Base-by-base conservation (phyloP, 2,329 filamentous ascomycete genomes). In the Hypoxylon sp. region DNA sequence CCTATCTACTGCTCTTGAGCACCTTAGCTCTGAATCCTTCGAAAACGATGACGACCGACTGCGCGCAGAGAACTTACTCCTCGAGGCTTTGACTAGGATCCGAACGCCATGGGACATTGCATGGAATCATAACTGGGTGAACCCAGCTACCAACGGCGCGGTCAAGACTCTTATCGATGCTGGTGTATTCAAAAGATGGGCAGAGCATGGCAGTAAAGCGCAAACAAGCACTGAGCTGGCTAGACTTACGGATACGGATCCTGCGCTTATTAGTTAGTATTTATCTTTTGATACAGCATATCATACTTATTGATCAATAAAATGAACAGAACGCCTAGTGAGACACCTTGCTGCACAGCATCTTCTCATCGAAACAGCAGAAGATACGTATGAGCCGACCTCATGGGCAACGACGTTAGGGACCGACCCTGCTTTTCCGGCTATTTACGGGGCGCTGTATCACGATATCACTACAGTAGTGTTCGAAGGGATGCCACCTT, bases 121-220 rank as follows among this genome's bases (percentile, higher is more conserved):
- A 2, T 81, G 79, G 78, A 78, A 80, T 17, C 79, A 82, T 27
- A 76, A 74, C 31, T 80, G 80, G 76, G 76, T 77, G 5, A 79
- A 75, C 32, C 66, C 67, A 1, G 73, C 75, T 0, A 80, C 78
- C n/a, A 76, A 77, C 46, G 76, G 76, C 2, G 75, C 76, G n/a
- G 71, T 76, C 64, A 81, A 80, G 60, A 79, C 78, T 1, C 73
- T 82, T 29, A 80, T 81, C 51, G 79, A 81, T 62, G 76, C 75
- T 13, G 79, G 79, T 17, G 65, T 81, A 2, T 82, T 82, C 35
- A 68, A 56, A 7, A 79, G 78, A 58, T 81, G 80, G 80, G 72
- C 73, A 2, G 76, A 78, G 32, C 32, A 60, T 24, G 79, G 78
- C 5, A 72, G 73, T 21, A 50, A 65, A 4, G 72, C 78, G 5